Evolutionary conservation across 163 green algal genomes (phyloP).

Genomic region (Trebouxiophyceae sp.): DNA sequence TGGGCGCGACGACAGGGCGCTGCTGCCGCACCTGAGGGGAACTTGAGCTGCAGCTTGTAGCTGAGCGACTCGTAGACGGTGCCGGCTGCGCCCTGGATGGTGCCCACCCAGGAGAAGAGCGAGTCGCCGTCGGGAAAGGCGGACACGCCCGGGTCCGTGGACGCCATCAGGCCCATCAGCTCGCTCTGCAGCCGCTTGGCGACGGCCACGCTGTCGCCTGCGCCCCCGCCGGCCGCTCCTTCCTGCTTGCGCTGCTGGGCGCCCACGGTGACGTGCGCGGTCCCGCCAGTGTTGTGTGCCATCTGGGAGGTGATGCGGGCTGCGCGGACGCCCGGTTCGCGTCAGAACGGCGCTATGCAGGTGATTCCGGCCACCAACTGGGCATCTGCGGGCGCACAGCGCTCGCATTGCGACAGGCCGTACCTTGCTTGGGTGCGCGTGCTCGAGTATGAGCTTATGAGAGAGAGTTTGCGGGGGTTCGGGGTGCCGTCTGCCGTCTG

Average conservation of each 20-base stretch:
- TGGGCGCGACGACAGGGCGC: not conserved
- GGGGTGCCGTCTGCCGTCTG: too few relatives aligned
- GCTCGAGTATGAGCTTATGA: too few relatives aligned
- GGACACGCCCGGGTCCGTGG: conserved; percentile 50
- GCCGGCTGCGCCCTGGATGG: conserved; percentile 52
- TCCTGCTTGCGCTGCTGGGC: conserved; percentile 13
- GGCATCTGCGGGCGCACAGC: too few relatives aligned
- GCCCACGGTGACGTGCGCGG: too few relatives aligned
- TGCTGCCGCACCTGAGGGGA: conserved; percentile 16
- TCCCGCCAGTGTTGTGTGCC: too few relatives aligned
- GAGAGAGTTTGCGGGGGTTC: too few relatives aligned
- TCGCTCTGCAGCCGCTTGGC: conserved; percentile 55
- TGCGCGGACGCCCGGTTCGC: too few relatives aligned
- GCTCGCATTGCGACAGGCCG: too few relatives aligned
- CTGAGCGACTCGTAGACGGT: conserved; percentile 68
- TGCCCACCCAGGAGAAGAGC: conserved; percentile 71
- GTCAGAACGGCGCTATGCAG: too few relatives aligned
- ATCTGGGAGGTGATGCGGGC: too few relatives aligned
- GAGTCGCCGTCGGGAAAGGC: conserved; percentile 75
- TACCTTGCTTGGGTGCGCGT: too few relatives aligned
- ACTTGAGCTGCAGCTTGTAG: conserved; percentile 63
- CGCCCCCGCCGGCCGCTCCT: not conserved
- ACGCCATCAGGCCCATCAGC: conserved; percentile 53
- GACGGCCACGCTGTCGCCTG: conserved; percentile 30
- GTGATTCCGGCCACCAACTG: too few relatives aligned